Conservation (phyloP, 2,329 filamentous ascomycete species). For the Fusarium tanahbumbuense region DNA sequence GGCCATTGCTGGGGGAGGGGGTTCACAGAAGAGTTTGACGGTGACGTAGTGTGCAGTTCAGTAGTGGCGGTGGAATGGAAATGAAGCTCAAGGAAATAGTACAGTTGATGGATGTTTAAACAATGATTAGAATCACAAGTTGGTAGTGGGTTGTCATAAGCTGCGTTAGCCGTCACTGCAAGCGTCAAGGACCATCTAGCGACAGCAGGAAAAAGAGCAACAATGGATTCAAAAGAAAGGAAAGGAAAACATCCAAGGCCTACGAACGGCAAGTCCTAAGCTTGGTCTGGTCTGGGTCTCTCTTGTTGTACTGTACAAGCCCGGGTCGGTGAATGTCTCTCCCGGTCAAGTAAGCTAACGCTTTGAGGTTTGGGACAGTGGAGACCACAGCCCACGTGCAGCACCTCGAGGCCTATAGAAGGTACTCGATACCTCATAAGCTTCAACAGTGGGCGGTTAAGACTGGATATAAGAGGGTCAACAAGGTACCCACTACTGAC, state of each 20-base stretch:
- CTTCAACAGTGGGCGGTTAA: neutral
- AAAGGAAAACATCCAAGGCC: constrained; percentile 11
- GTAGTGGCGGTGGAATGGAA: neutral
- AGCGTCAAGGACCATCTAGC: constrained; percentile 24
- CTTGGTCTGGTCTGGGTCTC: constrained; percentile 5
- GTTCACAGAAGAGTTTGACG: constrained; percentile 12
- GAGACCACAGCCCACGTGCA: constrained; percentile 13
- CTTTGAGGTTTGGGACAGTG: constrained; percentile 30
- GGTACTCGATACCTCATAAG: constrained; percentile 17
- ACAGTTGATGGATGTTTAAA: constrained; percentile 1
- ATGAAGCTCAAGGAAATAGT: constrained; percentile 10
- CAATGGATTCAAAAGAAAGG: constrained; percentile 5
- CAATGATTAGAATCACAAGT: constrained; percentile 12
- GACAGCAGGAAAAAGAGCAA: constrained; percentile 7
- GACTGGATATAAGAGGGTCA: neutral
- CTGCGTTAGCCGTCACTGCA: constrained; percentile 31
- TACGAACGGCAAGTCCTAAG: constrained; percentile 22
- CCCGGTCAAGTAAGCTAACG: constrained; percentile 24
- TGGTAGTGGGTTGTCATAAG: neutral
- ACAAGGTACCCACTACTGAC: neutral
- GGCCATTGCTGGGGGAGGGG: constrained; percentile 41
- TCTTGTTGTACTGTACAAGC: constrained; percentile 30
- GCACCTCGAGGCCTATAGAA: neutral
- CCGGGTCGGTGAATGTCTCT: constrained; percentile 40
- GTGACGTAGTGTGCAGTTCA: constrained; percentile 26